Percentiles rank a stretch among this genome's conserved stretches.
phyloP scores from a whole-genome alignment of 2,329 filamentous ascomycete species.

The Trichoderma atrobrunneum region DNA sequence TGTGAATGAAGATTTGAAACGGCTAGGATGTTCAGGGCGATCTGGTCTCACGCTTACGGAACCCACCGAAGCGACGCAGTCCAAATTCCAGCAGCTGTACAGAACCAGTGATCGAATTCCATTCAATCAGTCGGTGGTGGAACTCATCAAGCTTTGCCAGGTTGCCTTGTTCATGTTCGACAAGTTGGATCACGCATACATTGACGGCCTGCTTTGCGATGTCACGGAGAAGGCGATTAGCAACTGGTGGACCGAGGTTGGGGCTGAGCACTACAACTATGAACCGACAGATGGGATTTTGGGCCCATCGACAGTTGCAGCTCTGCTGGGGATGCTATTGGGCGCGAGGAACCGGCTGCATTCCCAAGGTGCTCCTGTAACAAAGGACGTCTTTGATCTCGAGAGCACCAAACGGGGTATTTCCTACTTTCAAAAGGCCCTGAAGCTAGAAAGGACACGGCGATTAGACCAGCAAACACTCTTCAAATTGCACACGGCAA shows the following conservation, averaged over 20 bases:
- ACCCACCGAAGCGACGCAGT: constrained; percentile 76
- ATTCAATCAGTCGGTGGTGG: constrained; percentile 74
- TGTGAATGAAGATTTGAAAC: constrained; percentile 91
- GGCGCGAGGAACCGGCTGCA: constrained; percentile 87
- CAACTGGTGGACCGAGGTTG: constrained; percentile 96
- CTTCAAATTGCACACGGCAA: constrained; percentile 74
- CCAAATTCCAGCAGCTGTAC: constrained; percentile 91
- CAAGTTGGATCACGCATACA: constrained; percentile 82
- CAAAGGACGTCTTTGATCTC: constrained; percentile 90
- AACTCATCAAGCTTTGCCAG: constrained; percentile 89
- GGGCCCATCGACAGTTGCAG: constrained; percentile 87
- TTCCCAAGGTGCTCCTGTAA: constrained; percentile 76
- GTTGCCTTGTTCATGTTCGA: constrained; percentile 84
- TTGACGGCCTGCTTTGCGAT: constrained; percentile 90
- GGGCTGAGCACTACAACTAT: constrained; percentile 85
- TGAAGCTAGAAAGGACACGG: constrained; percentile 74
- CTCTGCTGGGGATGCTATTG: constrained; percentile 81
- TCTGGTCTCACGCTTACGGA: constrained; percentile 77
- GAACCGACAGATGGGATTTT: constrained; percentile 92
- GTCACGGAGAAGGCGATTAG: constrained; percentile 84
- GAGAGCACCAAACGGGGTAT: constrained; percentile 79
- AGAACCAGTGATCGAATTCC: constrained; percentile 79
- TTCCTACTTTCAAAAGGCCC: constrained; percentile 82
- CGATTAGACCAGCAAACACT: constrained; percentile 81
- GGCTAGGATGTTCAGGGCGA: constrained; percentile 85